phyloP scores from a whole-genome alignment of 176 grass and related monocot genomes.

The Tuctoria greenei region DNA sequence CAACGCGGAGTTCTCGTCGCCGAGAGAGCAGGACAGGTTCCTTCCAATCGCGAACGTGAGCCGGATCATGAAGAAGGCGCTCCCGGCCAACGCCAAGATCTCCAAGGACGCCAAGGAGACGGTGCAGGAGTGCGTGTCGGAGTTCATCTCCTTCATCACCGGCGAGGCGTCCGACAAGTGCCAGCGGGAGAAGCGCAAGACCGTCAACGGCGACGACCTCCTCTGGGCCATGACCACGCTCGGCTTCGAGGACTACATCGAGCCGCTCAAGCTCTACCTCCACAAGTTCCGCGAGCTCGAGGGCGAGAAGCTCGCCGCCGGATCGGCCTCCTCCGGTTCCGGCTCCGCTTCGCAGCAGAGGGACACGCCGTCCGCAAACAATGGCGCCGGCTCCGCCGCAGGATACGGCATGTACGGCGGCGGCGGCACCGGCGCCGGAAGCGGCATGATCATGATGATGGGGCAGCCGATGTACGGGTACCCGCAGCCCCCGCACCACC shows the following conservation, averaged over 20 bases:
- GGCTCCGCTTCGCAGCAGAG: conserved; percentile 13
- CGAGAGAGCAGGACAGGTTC: conserved; percentile 88
- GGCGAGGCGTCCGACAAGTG: conserved; percentile 99
- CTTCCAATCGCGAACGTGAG: conserved; percentile 96
- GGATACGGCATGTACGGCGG: not conserved
- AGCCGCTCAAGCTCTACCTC: conserved; percentile 92
- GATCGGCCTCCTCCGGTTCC: conserved; percentile 12
- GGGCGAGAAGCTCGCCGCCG: conserved; percentile 58
- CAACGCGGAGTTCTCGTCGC: conserved; percentile 50
- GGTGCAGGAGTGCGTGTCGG: conserved; percentile 96
- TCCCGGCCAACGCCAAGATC: conserved; percentile 91
- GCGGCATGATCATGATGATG: conserved; percentile 66
- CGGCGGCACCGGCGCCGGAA: not conserved
- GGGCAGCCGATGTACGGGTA: conserved; percentile 71
- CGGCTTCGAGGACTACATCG: conserved; percentile 95
- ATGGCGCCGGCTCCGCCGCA: not conserved
- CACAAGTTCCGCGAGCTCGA: conserved; percentile 95
- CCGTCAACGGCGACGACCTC: conserved; percentile 94
- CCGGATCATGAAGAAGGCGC: conserved; percentile 97
- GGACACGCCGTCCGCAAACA: conserved; percentile 20
- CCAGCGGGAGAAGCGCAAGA: conserved; percentile 98
- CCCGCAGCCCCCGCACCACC: conserved; percentile 48
- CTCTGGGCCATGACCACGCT: conserved; percentile 96
- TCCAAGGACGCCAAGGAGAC: conserved; percentile 98
- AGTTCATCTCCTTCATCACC: conserved; percentile 98